Base-by-base conservation (phyloP, 2,329 filamentous ascomycete genomes). In the Sphaerulina populicola region DNA sequence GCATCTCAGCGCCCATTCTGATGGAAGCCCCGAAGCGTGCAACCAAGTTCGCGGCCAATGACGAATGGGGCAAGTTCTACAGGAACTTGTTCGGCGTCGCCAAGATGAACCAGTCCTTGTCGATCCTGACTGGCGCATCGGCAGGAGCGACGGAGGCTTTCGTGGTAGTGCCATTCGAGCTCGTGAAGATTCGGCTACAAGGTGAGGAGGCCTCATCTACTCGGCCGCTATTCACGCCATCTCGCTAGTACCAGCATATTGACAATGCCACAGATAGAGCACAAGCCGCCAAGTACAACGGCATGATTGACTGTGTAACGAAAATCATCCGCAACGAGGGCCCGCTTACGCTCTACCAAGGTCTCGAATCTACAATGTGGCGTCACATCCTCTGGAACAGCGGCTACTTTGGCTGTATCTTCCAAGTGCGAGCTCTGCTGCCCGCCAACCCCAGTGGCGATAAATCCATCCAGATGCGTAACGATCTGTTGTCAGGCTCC, bases 31-130 rank as follows among this genome's bases (percentile, higher is more conserved):
- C 87, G 72, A 95, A 95, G 81, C 82, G 76, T 74, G 91, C 91
- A 39, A 97, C 88, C 75, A 98, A 98, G 73, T 98, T 98, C 72
- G 91, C 93, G 42, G 93, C 93, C 73, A 98, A 98, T 73, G 93
- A 98, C 70, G 88, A 91, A 70, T 98, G 93, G 93, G 93, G 93
- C 64, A 82, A 89, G 72, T 80, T 96, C 72, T 98, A 94, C 77
- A 86, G 89, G 68, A 85, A 85, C 61, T 69, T 85, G 45, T 97
- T 98, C 68, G 88, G 87, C 60, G 77, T 85, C 50, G 71, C 81
- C 51, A 87, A 95, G 75, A 93, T 94, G 83, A 97, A 80, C 66
- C 93, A 98, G 74, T 80, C 82, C 1, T 81, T 98, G 53, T 94
- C 93, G 21, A 81, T 96, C 59, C 80, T 98, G 46, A 98, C 93